phyloP scores from a whole-genome alignment of 768 basidiomycete species.

The Leccinum boreale region DNA sequence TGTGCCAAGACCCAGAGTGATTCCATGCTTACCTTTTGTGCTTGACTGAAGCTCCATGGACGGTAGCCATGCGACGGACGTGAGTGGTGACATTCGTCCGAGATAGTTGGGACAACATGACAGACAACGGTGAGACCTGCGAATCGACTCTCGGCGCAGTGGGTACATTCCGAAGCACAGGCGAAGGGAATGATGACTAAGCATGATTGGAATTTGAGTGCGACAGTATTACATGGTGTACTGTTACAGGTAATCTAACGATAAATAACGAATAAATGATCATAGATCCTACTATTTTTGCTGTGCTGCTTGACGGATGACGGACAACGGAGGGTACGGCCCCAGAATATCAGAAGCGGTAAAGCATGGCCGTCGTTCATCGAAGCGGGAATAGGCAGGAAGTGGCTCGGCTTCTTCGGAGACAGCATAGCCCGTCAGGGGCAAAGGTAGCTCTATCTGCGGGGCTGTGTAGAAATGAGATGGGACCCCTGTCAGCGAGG shows the following conservation, averaged over 20 bases:
- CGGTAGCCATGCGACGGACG: constrained; percentile 42
- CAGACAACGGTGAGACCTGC: background rate
- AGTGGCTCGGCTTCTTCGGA: constrained; percentile 10
- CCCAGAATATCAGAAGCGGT: constrained; percentile 21
- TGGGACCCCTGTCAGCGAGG: constrained; percentile 18
- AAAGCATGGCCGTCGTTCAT: constrained; percentile 17
- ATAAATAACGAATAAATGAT: background rate
- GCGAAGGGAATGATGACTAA: constrained; percentile 15
- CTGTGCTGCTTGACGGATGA: background rate
- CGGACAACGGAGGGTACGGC: constrained; percentile 26
- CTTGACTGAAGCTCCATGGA: constrained; percentile 37
- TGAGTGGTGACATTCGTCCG: constrained; percentile 25
- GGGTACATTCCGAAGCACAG: background rate
- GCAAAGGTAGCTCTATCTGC: background rate
- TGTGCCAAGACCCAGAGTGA: background rate
- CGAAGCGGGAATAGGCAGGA: constrained; percentile 30
- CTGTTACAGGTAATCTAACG: background rate
- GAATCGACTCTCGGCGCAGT: background rate
- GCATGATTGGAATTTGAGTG: background rate
- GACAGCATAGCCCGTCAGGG: background rate
- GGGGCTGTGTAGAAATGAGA: background rate
- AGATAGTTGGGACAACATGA: constrained; percentile 30
- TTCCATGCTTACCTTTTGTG: constrained; percentile 41
- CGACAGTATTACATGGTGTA: too few species aligned
- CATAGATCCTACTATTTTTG: constrained; percentile 6